Evolutionary conservation across 805 yeast species (phyloP).

Genomic region (Kodamaea lidongshanica): DNA sequence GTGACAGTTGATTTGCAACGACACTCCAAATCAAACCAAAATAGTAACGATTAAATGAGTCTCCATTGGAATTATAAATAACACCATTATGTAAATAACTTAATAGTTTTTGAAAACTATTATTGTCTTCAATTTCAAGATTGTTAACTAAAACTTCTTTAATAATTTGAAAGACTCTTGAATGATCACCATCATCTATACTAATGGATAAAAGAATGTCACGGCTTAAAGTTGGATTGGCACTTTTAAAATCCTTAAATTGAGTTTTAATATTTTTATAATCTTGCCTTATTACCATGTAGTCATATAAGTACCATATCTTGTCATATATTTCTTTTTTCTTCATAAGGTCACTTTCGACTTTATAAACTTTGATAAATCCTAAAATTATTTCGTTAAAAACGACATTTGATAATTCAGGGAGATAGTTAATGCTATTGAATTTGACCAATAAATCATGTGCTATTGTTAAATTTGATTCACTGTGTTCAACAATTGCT

Average conservation of each 20-base stretch:
- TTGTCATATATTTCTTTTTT: slow-evolving; percentile 8
- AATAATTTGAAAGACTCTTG: slow-evolving; percentile 28
- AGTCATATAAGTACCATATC: slow-evolving; percentile 30
- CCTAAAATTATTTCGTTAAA: slow-evolving; percentile 27
- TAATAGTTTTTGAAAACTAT: slow-evolving; percentile 23
- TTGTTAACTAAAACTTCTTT: slow-evolving; percentile 30
- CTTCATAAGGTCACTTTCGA: not conserved
- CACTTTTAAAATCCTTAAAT: slow-evolving; percentile 3
- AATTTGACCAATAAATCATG: slow-evolving; percentile 23
- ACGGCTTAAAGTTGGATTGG: slow-evolving; percentile 15
- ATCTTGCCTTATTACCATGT: slow-evolving; percentile 32
- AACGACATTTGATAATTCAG: slow-evolving; percentile 27
- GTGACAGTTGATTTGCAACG: slow-evolving; percentile 29
- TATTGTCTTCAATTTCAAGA: slow-evolving; percentile 24
- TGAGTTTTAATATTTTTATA: slow-evolving; percentile 16
- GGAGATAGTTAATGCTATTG: slow-evolving; percentile 26
- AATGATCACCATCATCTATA: slow-evolving; percentile 30
- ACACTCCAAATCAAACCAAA: slow-evolving; percentile 27
- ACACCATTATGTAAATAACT: slow-evolving; percentile 26
- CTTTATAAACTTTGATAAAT: slow-evolving; percentile 10
- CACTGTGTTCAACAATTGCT: slow-evolving; percentile 6
- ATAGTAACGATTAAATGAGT: slow-evolving; percentile 20
- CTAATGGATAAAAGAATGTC: slow-evolving; percentile 27
- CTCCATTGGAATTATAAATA: slow-evolving; percentile 13
- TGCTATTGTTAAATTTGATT: slow-evolving; percentile 16